Evolutionary conservation across 192 early-diverging fungal genomes (phyloP), one percentile per base, ranked within the genome.

Genomic region (Radiomyces spectabilis): DNA sequence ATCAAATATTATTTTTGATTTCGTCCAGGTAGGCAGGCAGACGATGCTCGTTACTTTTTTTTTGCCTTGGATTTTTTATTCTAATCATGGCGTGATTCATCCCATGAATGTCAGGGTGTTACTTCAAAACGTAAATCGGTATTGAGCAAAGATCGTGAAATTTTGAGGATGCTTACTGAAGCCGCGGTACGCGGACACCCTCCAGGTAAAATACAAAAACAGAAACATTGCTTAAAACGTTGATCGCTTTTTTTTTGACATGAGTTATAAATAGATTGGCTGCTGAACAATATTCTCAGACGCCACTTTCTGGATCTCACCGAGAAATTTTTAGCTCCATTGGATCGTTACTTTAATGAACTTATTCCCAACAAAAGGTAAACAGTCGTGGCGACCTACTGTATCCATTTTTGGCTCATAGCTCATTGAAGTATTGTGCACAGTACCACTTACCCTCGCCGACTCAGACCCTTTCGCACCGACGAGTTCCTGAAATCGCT

Each of bases 281-380:
- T 85, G n/a, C 62, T 97, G 37, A 90, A 98, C 75, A 98, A 98
- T 68, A 85, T 86, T 61, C 69, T 98, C 35, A 76, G 96, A 21
- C 74, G 92, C 42, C 83, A 98, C 65, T 97, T 97, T 79, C 78
- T 89, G 15, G 94, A 95, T 41, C 66, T 98, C 38, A 93, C 94
- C 0, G 92, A 93, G 57, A 80, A 87, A 71, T 95, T 98, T 57
- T 66, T 98, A 55, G 91, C 89, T 24, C 96, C 96, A n/a, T 71
- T 98, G 46, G 91, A 97, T 59, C 82, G 90, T 12, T 91, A 97
- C 62, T 98, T 95, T 68, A 82, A 86, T 56, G 86, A 87, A 2
- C 65, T 95, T 47, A 80, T 98, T 40, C 87, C 93, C 19, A 55
- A 65, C 25, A 53, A 79, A 46, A 78, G 80, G 82, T 78, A 59